Base-by-base conservation (phyloP, 129 eudicot species). In the Flaveria linearis region DNA sequence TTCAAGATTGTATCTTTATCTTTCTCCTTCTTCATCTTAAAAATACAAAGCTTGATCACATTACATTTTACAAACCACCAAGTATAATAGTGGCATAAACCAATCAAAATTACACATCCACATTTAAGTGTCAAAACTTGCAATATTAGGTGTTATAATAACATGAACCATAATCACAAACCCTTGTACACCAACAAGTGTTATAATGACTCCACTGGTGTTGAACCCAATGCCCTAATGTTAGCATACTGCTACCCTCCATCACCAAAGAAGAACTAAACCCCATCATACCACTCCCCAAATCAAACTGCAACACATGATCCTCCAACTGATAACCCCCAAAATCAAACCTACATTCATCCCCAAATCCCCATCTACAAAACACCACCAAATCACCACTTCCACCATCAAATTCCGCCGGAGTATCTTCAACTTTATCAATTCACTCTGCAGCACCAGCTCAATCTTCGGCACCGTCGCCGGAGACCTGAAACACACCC, bases 261-360 rank as follows among this genome's bases (percentile, higher is more conserved):
- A 43, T 61, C 56, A 81, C 68, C 91, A 87, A 86, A 0, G 90
- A 84, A 9, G 84, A 76, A 64, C 93, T 82, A 74, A 93, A 88
- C 74, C 98, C 98, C 78, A 93, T 71, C 98, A 91, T 87, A 9
- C 85, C 71, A 64, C 82, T 91, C 3, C 78, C 96, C 36, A 93
- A 81, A 73, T 91, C 77, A 58, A 93, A 87, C 82, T 93, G 91
- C 85, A 93, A 69, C 39, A 91, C 49, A 79, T 80, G 80, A 75
- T 93, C 96, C 80, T 93, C 98, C 61, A 93, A 73, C 20, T 90
- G 96, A 78, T 88, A 81, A 62, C 90, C 96, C 17, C 98, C 98
- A 93, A 71, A 8, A 87, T 88, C 73, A 91, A 82, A 26, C 72
- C 74, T 28, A 78, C 84, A 71, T 17, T 80, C 39, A 80, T 79